These are phyloP conservation scores for Cyclocybe cylindracea DNA, from an alignment of 768 basidiomycete genomes.

Conservation along the genomic window DNA sequence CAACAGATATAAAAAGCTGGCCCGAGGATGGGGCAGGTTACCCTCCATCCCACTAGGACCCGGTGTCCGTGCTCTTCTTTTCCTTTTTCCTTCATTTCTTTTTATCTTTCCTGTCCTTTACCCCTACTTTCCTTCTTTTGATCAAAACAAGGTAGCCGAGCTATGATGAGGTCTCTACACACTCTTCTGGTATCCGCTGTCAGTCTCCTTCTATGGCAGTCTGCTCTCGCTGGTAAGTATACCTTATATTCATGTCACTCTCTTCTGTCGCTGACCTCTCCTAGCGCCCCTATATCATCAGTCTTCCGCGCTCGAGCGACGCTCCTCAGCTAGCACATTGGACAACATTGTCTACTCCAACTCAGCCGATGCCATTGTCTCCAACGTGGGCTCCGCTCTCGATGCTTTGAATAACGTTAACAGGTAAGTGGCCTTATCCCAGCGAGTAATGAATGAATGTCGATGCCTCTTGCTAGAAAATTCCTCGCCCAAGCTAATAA, in stretches of 20 bases:
- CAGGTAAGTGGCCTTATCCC: constrained; percentile 7
- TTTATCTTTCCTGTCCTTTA: constrained; percentile 11
- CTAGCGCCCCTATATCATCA: constrained; percentile 12
- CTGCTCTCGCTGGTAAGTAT: constrained; percentile 16
- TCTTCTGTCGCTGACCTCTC: neutral
- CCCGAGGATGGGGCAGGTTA: too few relatives aligned
- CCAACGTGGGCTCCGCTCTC: constrained; percentile 19
- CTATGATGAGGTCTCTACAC: constrained; percentile 14
- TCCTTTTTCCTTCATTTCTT: neutral
- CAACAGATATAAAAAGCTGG: too few relatives aligned
- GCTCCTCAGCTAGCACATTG: constrained; percentile 17
- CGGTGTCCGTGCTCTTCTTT: constrained; percentile 16
- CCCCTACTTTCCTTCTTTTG: constrained; percentile 11
- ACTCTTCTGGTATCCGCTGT: constrained; percentile 16
- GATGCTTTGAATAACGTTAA: constrained; percentile 21
- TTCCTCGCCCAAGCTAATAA: constrained; percentile 23
- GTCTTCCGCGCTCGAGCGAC: constrained; percentile 9
- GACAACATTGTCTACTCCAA: constrained; percentile 25
- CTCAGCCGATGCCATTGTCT: constrained; percentile 19
- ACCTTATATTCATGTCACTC: neutral
- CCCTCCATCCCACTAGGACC: constrained; percentile 17
- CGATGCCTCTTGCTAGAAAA: constrained; percentile 6
- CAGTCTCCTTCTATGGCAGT: constrained; percentile 16
- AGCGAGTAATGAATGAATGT: neutral
- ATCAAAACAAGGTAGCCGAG: neutral